Percentiles rank a stretch among this genome's conserved stretches.
These are phyloP conservation scores for Colletotrichum musae DNA, from an alignment of 2,329 filamentous ascomycete genomes.

Conservation along the genomic window DNA sequence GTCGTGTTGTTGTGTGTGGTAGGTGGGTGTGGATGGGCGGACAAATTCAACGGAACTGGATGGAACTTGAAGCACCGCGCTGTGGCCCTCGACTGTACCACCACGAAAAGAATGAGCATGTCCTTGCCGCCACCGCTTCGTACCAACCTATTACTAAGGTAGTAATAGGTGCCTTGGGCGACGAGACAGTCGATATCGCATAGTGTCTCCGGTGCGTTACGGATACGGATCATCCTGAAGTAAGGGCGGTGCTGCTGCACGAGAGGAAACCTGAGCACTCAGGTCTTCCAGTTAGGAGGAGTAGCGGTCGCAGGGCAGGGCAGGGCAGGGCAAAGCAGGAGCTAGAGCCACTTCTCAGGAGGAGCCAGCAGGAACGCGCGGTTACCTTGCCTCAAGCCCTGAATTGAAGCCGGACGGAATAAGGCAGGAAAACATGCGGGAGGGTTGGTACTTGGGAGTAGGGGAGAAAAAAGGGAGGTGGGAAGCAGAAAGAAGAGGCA, in stretches of 20 bases:
- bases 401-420: no score
- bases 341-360: slow-evolving; percentile 9
- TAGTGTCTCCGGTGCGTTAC: no score
- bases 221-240: not conserved
- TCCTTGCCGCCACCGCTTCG: no score
- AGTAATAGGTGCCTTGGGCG: not conserved
- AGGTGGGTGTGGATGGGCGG: not conserved
- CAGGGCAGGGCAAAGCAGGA: slow-evolving; percentile 2
- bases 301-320: not conserved
- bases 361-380: slow-evolving; percentile 4
- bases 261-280: no score
- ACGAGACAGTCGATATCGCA: no score
- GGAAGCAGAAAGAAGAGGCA: slow-evolving; percentile 2
- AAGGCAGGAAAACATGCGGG: no score
- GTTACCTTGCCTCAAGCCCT: not conserved
- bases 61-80: not conserved
- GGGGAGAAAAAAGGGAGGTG: not conserved
- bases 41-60: not conserved
- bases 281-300: not conserved
- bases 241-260: not conserved
- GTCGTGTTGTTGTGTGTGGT: not conserved
- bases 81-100: no score
- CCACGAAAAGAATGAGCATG: no score
- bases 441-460: not conserved
- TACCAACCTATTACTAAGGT: not conserved